Conservation (phyloP, 2,329 filamentous ascomycete genomes). For the Fragosphaeria purpurea region DNA sequence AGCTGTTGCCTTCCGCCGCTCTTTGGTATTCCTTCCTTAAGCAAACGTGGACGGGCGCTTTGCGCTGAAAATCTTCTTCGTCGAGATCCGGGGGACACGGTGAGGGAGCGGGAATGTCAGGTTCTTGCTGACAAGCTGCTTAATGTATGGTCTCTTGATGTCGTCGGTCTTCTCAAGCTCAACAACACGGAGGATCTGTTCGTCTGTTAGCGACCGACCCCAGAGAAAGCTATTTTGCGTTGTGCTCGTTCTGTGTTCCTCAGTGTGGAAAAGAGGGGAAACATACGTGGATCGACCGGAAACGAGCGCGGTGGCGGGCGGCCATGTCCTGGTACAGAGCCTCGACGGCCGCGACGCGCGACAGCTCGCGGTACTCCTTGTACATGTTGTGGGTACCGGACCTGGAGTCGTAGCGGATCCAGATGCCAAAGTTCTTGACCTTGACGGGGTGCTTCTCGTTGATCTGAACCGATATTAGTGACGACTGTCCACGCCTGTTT, state of each 20-base stretch:
- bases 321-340: constrained; percentile 99
- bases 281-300: constrained; percentile 97
- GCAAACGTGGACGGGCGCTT: constrained; percentile 96
- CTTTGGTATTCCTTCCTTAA: constrained; percentile 45
- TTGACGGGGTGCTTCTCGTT: constrained; percentile 97
- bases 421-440: constrained; percentile 99
- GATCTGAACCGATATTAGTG: constrained; percentile 49
- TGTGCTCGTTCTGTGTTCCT: too few relatives aligned
- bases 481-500: constrained; percentile 1
- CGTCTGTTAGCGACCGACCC: constrained; percentile 17
- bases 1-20: neutral
- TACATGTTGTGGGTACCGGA: constrained; percentile 99
- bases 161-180: constrained; percentile 92
- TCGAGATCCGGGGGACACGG: constrained; percentile 73
- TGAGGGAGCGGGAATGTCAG: constrained; percentile 98
- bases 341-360: constrained; percentile 88
- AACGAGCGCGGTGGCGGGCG: constrained; percentile 93
- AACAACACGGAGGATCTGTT: constrained; percentile 91
- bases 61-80: constrained; percentile 87
- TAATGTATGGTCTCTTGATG: constrained; percentile 98
- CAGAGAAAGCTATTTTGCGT: neutral
- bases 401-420: constrained; percentile 99
- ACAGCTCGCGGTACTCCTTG: constrained; percentile 99
- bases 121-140: constrained; percentile 90
- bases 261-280: neutral